These are phyloP conservation scores for Yamadazyma akitaensis DNA, from an alignment of 805 yeast genomes.

Conservation along the genomic window DNA sequence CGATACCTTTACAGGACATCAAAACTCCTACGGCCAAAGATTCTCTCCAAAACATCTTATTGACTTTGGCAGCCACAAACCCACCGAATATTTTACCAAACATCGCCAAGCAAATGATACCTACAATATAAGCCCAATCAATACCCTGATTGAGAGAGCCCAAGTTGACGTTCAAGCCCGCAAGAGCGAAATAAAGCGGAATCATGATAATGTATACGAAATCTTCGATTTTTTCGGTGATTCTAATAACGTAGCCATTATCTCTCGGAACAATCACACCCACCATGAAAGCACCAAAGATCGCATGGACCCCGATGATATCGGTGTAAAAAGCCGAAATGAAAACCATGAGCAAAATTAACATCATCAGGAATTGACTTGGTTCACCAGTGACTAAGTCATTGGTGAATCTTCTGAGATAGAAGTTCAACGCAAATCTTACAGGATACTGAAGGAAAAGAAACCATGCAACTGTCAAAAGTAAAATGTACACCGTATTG, in stretches of 20 bases:
- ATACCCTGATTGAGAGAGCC: conserved; percentile 60
- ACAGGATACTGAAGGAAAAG: conserved; percentile 57
- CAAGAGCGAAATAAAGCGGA: conserved; percentile 76
- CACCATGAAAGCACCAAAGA: conserved; percentile 79
- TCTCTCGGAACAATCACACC: conserved; percentile 78
- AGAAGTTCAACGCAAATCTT: conserved; percentile 44
- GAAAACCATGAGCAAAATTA: conserved; percentile 55
- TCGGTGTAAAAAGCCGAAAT: conserved; percentile 75
- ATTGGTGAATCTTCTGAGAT: conserved; percentile 45
- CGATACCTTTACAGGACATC: conserved; percentile 89
- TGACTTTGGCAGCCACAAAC: conserved; percentile 54
- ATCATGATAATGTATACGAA: conserved; percentile 66
- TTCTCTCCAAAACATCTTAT: conserved; percentile 70
- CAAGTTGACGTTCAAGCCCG: conserved; percentile 70
- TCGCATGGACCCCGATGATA: conserved; percentile 82
- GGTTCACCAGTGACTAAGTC: conserved; percentile 60
- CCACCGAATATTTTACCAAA: conserved; percentile 69
- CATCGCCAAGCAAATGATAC: conserved; percentile 64
- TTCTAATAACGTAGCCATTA: conserved; percentile 62
- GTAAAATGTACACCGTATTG: conserved; percentile 63
- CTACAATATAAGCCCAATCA: conserved; percentile 78
- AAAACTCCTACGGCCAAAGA: conserved; percentile 71
- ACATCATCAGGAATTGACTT: conserved; percentile 56
- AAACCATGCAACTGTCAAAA: conserved; percentile 69
- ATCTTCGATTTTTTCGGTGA: conserved; percentile 76